Evolutionary conservation across 2,329 filamentous ascomycete genomes (phyloP).

Genomic region (Dothideomycetes sp.): DNA sequence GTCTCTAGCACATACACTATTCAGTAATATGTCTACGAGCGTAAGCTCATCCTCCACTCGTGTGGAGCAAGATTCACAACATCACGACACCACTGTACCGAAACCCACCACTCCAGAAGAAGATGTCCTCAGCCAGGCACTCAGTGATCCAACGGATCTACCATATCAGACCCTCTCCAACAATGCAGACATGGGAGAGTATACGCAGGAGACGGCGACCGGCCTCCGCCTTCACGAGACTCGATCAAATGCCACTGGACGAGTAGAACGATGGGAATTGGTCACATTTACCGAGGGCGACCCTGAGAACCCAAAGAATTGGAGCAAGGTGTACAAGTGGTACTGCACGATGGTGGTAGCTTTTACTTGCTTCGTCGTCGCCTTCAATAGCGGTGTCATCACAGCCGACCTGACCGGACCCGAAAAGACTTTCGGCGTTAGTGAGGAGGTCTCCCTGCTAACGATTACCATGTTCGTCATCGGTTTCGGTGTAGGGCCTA

Average conservation of each 20-base stretch:
- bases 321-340: constrained; percentile 27
- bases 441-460: constrained; percentile 60
- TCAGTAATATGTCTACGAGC: too few species aligned
- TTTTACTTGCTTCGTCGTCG: constrained; percentile 35
- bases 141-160: constrained; percentile 10
- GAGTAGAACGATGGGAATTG: constrained; percentile 38
- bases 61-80: too few species aligned
- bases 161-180: constrained; percentile 13
- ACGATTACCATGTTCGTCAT: constrained; percentile 68
- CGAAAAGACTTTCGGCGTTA: constrained; percentile 52
- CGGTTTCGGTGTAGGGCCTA: constrained; percentile 61
- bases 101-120: too few species aligned
- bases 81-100: too few species aligned
- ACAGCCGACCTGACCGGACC: constrained; percentile 64
- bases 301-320: constrained; percentile 36
- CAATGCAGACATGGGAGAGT: constrained; percentile 16
- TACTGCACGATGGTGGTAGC: constrained; percentile 72
- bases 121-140: too few species aligned
- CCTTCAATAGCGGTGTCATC: constrained; percentile 56
- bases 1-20: too few species aligned
- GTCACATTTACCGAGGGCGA: constrained; percentile 58
- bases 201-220: constrained; percentile 14
- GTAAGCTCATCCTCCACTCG: too few species aligned
- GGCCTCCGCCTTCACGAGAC: constrained; percentile 14
- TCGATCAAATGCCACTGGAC: constrained; percentile 15